A percentile compares a stretch with the other conserved stretches of the same genome.
Evolutionary conservation across 345 rosid genomes (phyloP).

Genomic region (Acer yangbiense): DNA sequence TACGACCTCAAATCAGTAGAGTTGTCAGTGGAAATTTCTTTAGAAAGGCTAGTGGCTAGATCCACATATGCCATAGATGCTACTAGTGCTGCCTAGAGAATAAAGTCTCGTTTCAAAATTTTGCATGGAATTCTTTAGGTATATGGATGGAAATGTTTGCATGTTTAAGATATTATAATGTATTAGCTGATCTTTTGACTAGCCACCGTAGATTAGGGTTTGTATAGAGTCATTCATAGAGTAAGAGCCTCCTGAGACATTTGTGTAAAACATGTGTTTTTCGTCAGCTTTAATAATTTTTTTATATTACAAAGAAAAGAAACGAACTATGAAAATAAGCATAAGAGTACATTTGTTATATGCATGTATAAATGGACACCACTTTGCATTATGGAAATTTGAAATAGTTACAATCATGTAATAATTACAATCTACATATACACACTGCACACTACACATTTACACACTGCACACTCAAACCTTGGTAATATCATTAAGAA

Average conservation of each 20-base stretch:
- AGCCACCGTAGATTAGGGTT: background rate
- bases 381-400: background rate
- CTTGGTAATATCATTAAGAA: background rate
- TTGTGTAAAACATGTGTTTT: background rate
- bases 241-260: background rate
- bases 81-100: background rate
- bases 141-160: background rate
- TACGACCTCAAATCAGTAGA: background rate
- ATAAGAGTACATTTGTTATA: background rate
- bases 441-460: constrained; percentile 13
- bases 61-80: no score
- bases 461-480: constrained; percentile 22
- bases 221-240: background rate
- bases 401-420: background rate
- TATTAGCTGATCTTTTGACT: background rate
- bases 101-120: no score
- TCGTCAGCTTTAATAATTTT: background rate
- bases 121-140: background rate
- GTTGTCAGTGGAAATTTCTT: background rate
- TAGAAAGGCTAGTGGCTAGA: background rate
- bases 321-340: background rate
- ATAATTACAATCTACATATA: constrained; percentile 1
- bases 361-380: background rate
- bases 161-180: background rate
- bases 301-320: background rate